Evolutionary conservation across 352 stramenopile species (phyloP), one percentile per base, ranked within the genome.

Genomic region (Elongisporangium prolatum): DNA sequence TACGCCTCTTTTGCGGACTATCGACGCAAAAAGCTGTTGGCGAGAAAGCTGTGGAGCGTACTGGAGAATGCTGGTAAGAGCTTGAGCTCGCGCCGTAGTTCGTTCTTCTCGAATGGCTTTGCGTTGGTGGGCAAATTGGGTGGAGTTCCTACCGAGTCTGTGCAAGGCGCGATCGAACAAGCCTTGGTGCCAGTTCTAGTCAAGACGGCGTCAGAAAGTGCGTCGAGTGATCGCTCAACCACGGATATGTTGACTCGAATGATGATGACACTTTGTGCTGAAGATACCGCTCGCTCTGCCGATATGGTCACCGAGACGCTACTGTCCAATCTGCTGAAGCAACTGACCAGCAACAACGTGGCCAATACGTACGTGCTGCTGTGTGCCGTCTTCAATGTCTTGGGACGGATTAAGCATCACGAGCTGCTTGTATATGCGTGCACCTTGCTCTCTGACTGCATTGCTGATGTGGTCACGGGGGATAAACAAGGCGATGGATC

Each of bases 21-120:
- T 55, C 74, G 72, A 54, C 67, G 68, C n/a, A 55, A 54, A 17
- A 77, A 75, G n/a, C 9, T 72, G 38, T 60, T 84, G 20, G 64
- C 70, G 5, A 60, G 59, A 3, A 75, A 75, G 54, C 55, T 82
- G 3, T 84, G 74, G 74, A 56, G 67, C 24, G 54, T 81, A 10
- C 52, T 84, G 17, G 66, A 57, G 22, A 63, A 38, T 54, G 28
- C 67, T 44, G 56, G 3, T 17, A 55, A 22, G n/a, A 38, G 40
- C 13, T 17, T 3, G 5, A 44, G 11, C 18, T 9, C 10, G 4
- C 24, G 57, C 7, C 25, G 52, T n/a, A 9, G 63, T 5, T 57
- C 63, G 21, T 72, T 80, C 53, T 76, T 72, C 38, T 67, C 65
- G 28, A 72, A 68, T 13, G 68, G 67, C 44, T 80, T 84, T 47